Evolutionary conservation across 352 stramenopile species (phyloP), one percentile per base, ranked within the genome.

Genomic region (Pythium insidiosum): DNA sequence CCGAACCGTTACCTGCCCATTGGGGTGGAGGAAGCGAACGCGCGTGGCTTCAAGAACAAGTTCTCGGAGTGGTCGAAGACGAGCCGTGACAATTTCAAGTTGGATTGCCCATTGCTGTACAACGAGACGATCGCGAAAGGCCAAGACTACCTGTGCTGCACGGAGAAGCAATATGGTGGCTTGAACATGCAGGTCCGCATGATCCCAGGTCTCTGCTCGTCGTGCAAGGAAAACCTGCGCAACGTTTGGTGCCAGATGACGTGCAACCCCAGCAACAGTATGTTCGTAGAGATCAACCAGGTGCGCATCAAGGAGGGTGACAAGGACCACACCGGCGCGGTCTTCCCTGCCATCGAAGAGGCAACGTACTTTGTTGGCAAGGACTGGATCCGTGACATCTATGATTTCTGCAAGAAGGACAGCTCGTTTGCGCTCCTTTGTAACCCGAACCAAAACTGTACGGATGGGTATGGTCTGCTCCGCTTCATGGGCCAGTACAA

Each of bases 221-320:
- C 73, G 10, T 91, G 76, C 51, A 83, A 84, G 56, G 55, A 83
- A 39, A 87, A 87, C 36, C 46, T 88, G 42, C 69, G 68, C 39
- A 88, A 88, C 43, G 52, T 88, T 29, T 89, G 73, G 73, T 91
- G 76, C 56, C 76, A 88, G 38, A 86, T 82, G 42, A 73, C 72
- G 5, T 91, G 79, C 50, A 77, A 82, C 48, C 79, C 79, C 9
- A 91, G 54, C 56, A 88, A 91, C 53, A 82, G 69, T 34, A 56
- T 82, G 53, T 91, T 85, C 35, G 53, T 91, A 37, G 70, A 88
- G 10, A 68, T 84, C 16, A 64, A 66, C 2, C 71, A 87, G 34
- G 73, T 91, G 2, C 68, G 71, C 4, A 53, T 91, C 13, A 63
- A 85, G 48, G 40, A 65, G 15, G 68, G 71, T 38, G 73, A 88